phyloP scores from a whole-genome alignment of 2,329 filamentous ascomycete species.

The Penicillium sp. region DNA sequence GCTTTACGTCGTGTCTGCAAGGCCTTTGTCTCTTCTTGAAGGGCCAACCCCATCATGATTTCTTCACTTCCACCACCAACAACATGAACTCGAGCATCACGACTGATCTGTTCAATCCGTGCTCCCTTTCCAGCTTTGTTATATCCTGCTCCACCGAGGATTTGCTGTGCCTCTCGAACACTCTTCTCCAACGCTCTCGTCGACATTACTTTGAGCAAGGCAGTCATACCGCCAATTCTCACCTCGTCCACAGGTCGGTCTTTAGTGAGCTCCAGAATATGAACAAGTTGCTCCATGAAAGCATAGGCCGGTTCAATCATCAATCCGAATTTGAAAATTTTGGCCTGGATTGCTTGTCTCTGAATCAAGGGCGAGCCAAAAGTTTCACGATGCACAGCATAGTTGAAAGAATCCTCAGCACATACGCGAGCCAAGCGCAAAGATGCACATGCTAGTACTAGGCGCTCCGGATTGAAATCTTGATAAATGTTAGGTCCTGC shows the following conservation, averaged over 20 bases:
- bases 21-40: conserved; percentile 31
- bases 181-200: conserved; percentile 51
- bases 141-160: conserved; percentile 51
- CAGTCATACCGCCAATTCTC: conserved; percentile 49
- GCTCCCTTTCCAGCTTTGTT: conserved; percentile 47
- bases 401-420: conserved; percentile 55
- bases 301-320: conserved; percentile 58
- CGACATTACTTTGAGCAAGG: conserved; percentile 49
- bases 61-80: conserved; percentile 36
- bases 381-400: conserved; percentile 58
- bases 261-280: conserved; percentile 46
- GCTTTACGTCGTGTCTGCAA: conserved; percentile 24
- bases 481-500: not conserved
- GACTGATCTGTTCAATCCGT: conserved; percentile 50
- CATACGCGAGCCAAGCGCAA: conserved; percentile 59
- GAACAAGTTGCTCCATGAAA: conserved; percentile 57
- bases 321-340: conserved; percentile 55
- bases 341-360: conserved; percentile 55
- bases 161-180: conserved; percentile 52
- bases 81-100: conserved; percentile 47
- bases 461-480: conserved; percentile 70
- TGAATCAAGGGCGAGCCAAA: conserved; percentile 55
- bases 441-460: conserved; percentile 59
- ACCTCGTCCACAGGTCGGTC: conserved; percentile 35
- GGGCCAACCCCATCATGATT: conserved; percentile 16